phyloP scores from a whole-genome alignment of 768 basidiomycete genomes.

The Lactarius akahatsu region DNA sequence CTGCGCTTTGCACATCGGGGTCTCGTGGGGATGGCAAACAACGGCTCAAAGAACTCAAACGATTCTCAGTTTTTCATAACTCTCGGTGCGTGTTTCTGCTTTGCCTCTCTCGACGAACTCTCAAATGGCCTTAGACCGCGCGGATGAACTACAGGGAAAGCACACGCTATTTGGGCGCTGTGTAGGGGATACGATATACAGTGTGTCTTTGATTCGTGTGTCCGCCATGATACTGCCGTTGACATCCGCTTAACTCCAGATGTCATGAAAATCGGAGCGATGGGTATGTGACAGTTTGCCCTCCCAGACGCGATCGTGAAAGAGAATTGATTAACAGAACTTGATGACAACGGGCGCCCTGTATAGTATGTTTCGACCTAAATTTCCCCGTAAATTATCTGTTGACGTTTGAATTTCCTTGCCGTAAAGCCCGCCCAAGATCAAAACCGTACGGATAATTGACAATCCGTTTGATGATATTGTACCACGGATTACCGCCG shows the following conservation, averaged over 20 bases:
- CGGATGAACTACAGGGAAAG: conserved; percentile 91
- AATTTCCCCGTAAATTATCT: not conserved
- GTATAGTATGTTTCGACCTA: conserved; percentile 57
- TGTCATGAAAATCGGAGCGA: conserved; percentile 86
- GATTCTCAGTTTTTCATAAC: conserved; percentile 96
- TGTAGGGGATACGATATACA: conserved; percentile 86
- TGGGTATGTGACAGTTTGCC: conserved; percentile 53
- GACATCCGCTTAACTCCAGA: conserved; percentile 45
- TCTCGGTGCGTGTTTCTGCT: conserved; percentile 53
- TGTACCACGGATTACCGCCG: conserved; percentile 93
- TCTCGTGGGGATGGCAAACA: conserved; percentile 92
- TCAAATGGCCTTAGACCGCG: conserved; percentile 55
- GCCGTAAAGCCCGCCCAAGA: conserved; percentile 76
- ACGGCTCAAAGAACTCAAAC: conserved; percentile 82
- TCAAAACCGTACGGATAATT: conserved; percentile 77
- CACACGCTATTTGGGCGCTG: conserved; percentile 93
- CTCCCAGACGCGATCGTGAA: conserved; percentile 1
- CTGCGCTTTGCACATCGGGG: conserved; percentile 89
- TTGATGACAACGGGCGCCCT: conserved; percentile 72
- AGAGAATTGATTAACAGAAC: conserved; percentile 46
- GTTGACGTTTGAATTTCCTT: conserved; percentile 11
- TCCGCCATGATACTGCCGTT: not conserved
- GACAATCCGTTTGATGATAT: conserved; percentile 97
- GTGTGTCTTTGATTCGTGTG: conserved; percentile 43
- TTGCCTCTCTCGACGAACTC: not conserved